These are phyloP conservation scores for Kodamaea sp. DNA, from an alignment of 1,139 yeast species.

Conservation along the genomic window DNA sequence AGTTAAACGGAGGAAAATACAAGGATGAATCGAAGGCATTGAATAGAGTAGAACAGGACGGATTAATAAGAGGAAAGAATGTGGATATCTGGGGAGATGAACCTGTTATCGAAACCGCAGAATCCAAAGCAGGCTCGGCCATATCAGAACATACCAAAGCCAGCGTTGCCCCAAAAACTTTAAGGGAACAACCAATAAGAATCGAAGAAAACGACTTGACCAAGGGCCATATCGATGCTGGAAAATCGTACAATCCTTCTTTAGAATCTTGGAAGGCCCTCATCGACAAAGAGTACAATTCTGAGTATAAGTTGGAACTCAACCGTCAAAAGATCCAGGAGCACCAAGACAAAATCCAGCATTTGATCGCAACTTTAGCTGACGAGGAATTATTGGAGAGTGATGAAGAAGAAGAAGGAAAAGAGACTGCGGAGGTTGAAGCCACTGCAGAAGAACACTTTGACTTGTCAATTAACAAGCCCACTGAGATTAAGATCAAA, in stretches of 20 bases:
- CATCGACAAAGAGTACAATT: constrained; percentile 63
- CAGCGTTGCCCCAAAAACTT: constrained; percentile 55
- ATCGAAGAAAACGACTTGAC: constrained; percentile 39
- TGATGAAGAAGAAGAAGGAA: constrained; percentile 44
- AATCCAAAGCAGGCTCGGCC: constrained; percentile 21
- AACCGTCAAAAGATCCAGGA: constrained; percentile 59
- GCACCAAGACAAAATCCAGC: constrained; percentile 63
- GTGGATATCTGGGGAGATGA: constrained; percentile 70
- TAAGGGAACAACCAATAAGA: constrained; percentile 54
- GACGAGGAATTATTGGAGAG: constrained; percentile 55
- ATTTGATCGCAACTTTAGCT: constrained; percentile 60
- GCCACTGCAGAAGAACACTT: constrained; percentile 18
- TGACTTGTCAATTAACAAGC: constrained; percentile 69
- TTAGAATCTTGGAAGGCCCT: constrained; percentile 79
- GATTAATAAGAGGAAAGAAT: constrained; percentile 51
- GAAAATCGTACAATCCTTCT: constrained; percentile 92
- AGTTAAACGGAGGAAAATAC: constrained; percentile 71
- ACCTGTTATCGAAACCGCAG: constrained; percentile 43
- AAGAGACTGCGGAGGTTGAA: constrained; percentile 27
- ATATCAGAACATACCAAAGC: constrained; percentile 54
- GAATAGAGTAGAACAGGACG: constrained; percentile 61
- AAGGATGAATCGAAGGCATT: constrained; percentile 53
- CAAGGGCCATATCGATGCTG: constrained; percentile 63
- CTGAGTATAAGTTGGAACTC: constrained; percentile 69
- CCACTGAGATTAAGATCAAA: constrained; percentile 69